phyloP scores from a whole-genome alignment of 2,329 filamentous ascomycete genomes.

The Botrytis elliptica region DNA sequence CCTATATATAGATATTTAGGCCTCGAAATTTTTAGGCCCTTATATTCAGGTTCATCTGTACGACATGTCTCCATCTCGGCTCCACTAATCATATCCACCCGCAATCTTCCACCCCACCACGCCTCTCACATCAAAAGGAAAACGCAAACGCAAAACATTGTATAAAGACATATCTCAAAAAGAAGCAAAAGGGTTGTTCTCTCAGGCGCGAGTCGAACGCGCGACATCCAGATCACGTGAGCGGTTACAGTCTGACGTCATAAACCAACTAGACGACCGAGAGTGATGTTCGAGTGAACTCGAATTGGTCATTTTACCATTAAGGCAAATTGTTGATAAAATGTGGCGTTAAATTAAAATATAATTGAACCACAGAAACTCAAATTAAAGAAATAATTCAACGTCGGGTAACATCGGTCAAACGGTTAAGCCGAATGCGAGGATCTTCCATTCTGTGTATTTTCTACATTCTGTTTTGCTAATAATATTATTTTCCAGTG shows the following conservation, averaged over 20 bases:
- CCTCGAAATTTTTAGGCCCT: too few species aligned
- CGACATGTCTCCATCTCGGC: background rate
- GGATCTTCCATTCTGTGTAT: background rate
- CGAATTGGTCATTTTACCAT: conserved; percentile 9
- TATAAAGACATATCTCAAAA: too few species aligned
- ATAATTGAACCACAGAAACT: fast-evolving
- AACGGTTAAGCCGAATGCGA: background rate
- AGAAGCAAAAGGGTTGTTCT: background rate
- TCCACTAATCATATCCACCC: background rate
- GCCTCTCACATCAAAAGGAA: background rate
- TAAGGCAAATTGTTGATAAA: background rate
- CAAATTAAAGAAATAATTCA: background rate
- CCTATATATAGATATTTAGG: too few species aligned
- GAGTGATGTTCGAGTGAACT: conserved; percentile 5
- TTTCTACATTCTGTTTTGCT: background rate
- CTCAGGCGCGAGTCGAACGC: conserved; percentile 15
- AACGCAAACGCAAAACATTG: background rate
- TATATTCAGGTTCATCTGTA: too few species aligned
- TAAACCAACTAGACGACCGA: conserved; percentile 20
- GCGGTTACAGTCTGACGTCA: conserved; percentile 18
- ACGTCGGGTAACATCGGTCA: background rate
- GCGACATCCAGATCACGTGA: conserved; percentile 15
- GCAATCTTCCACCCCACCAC: background rate
- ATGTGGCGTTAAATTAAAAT: fast-evolving
- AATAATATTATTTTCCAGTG: background rate